phyloP scores from a whole-genome alignment of 441 rosid genomes.

The Daphne laureola region DNA sequence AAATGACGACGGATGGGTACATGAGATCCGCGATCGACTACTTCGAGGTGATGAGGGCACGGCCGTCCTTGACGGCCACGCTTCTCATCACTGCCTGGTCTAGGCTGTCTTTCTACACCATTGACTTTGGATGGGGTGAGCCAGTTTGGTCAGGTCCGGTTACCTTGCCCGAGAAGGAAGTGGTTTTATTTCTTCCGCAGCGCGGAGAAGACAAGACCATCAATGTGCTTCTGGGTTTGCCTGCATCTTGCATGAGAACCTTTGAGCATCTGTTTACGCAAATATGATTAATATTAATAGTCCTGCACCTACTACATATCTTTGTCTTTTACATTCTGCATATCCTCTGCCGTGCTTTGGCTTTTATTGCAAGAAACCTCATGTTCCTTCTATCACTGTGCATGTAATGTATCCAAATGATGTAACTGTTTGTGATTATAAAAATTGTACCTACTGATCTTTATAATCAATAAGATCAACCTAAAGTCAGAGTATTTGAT shows the following conservation, averaged over 20 bases:
- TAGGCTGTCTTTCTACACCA: constrained; percentile 55
- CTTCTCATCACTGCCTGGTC: constrained; percentile 79
- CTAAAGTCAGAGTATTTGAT: too few relatives aligned
- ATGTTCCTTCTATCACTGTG: too few relatives aligned
- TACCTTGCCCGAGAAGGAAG: constrained; percentile 79
- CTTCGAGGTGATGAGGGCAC: constrained; percentile 64
- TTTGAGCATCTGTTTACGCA: constrained; percentile 46
- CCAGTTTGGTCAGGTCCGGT: constrained; percentile 71
- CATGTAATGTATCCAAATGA: too few relatives aligned
- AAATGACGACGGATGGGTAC: constrained; percentile 49
- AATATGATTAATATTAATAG: constrained; percentile 18
- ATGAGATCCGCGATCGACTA: constrained; percentile 91
- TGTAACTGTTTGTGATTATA: too few relatives aligned
- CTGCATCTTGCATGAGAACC: constrained; percentile 60
- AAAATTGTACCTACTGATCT: too few relatives aligned
- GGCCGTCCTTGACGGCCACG: constrained; percentile 70
- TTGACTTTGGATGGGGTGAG: constrained; percentile 90
- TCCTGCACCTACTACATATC: too few relatives aligned
- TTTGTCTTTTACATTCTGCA: too few relatives aligned
- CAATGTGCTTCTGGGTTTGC: constrained; percentile 72
- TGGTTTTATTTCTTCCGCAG: constrained; percentile 59
- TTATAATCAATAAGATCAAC: too few relatives aligned
- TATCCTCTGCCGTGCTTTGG: too few relatives aligned
- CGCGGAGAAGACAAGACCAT: constrained; percentile 52
- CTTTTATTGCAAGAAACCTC: too few relatives aligned